Base-by-base conservation (phyloP, 495 filamentous ascomycete genomes). In the Evernia prunastri region DNA sequence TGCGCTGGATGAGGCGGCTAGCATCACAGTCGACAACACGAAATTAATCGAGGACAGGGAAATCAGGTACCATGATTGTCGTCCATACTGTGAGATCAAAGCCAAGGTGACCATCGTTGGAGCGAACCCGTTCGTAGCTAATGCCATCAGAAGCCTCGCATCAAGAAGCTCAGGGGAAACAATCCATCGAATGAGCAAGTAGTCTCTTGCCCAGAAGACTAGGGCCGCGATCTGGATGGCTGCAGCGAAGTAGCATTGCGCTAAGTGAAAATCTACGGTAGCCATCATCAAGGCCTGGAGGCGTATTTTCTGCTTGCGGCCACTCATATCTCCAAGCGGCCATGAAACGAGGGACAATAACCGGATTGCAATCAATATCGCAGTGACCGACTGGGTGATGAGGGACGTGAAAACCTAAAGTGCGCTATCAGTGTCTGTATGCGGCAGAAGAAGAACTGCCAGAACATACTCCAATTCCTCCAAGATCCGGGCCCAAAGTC, bases 201-300 rank as follows among this genome's bases (percentile, higher is more conserved):
- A 36, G 10, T 33, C 15, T 56, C 47, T n/a, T 31, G 13, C 20
- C 15, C 11, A 59, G 11, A 59, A 59, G 31, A 51, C 29, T 23
- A 63, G 20, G 18, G 63, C 63, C 4, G 63, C 56, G 9, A 64
- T 60, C 51, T 64, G 36, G 4, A 64, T 51, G n/a, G 56, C 40
- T 25, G 10, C 15, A 47, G 53, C 27, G 56, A 64, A 64, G 60
- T 64, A 64, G 63, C 63, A 64, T 64, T 64, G 63, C n/a, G 27
- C 25, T 25, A 59, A 51, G 4, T 64, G 63, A 20, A 64, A 64
- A 13, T 59, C 63, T 27, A 64, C 54, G 25, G 33, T 18, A 33
- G 31, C 51, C 12, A 43, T 59, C n/a, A 47, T 36, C 17, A 29
- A 20, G 18, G 17, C 13, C 40, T 43, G 40, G 15, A 10, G 4